phyloP scores from a whole-genome alignment of 345 rosid genomes.

The Dovyalis caffra region DNA sequence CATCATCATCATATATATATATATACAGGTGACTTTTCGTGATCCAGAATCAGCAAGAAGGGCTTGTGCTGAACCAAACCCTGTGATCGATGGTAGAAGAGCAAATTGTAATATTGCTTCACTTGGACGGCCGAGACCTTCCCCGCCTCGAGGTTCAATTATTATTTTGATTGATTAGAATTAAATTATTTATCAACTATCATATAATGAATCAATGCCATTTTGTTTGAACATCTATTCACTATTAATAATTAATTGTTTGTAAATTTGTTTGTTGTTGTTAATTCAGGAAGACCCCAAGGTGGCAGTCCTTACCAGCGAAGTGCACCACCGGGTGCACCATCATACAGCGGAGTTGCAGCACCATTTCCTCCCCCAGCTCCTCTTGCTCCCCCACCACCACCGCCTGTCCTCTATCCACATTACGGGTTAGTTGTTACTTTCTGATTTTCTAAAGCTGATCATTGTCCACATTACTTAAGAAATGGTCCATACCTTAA shows the following conservation, averaged over 20 bases:
- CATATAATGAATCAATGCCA: too few relatives aligned
- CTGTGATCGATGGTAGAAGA: constrained; percentile 82
- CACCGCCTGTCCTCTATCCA: constrained; percentile 48
- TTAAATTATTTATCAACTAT: too few relatives aligned
- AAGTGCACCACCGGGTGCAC: constrained; percentile 27
- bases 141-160: constrained; percentile 70
- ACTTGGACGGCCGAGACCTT: constrained; percentile 76
- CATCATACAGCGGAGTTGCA: constrained; percentile 52
- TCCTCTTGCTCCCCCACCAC: constrained; percentile 33
- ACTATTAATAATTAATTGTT: too few relatives aligned
- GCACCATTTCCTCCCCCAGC: constrained; percentile 30
- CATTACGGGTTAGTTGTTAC: constrained; percentile 51
- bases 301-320: constrained; percentile 57
- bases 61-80: constrained; percentile 79
- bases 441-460: constrained; percentile 9
- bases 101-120: constrained; percentile 95
- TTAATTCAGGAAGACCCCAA: constrained; percentile 58
- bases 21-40: constrained; percentile 71
- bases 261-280: not conserved
- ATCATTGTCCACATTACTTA: not conserved
- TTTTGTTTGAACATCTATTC: too few relatives aligned
- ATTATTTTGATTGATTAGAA: too few relatives aligned
- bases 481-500: constrained; percentile 31
- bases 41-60: constrained; percentile 84
- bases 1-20: not conserved